Evolutionary conservation across 441 rosid genomes (phyloP).

Genomic region (Populus hybrid): DNA sequence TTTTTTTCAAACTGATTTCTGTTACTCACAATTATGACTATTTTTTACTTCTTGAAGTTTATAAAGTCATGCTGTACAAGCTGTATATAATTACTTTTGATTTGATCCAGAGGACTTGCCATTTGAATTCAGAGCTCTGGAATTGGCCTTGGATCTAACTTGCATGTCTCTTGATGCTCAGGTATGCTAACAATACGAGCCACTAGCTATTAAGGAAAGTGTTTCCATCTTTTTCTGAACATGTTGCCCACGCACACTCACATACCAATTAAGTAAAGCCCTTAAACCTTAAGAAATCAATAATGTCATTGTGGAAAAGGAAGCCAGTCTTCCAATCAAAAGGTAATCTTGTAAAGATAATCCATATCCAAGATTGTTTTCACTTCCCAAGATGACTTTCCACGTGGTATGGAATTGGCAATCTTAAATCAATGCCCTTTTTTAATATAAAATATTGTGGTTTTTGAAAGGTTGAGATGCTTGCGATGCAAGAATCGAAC

Average conservation of each 20-base stretch:
- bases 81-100: constrained; percentile 25
- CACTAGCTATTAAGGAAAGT: not conserved
- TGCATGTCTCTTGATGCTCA: constrained; percentile 89
- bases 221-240: not conserved
- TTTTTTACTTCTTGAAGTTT: constrained; percentile 1
- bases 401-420: not conserved
- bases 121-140: constrained; percentile 91
- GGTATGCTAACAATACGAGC: constrained; percentile 42
- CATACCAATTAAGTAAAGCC: not conserved
- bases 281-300: not conserved
- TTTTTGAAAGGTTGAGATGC: not conserved
- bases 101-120: constrained; percentile 87
- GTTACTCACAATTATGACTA: constrained; percentile 3
- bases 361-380: not conserved
- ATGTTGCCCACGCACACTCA: not conserved
- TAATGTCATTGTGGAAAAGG: not conserved
- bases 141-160: constrained; percentile 84
- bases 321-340: not conserved
- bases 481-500: not conserved
- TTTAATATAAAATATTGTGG: not conserved
- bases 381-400: not conserved
- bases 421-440: not conserved
- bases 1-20: not conserved
- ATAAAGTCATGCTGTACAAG: constrained; percentile 3
- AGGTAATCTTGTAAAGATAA: not conserved